Conservation (phyloP, 805 yeast species). For the Wickerhamomyces strasburgensis region DNA sequence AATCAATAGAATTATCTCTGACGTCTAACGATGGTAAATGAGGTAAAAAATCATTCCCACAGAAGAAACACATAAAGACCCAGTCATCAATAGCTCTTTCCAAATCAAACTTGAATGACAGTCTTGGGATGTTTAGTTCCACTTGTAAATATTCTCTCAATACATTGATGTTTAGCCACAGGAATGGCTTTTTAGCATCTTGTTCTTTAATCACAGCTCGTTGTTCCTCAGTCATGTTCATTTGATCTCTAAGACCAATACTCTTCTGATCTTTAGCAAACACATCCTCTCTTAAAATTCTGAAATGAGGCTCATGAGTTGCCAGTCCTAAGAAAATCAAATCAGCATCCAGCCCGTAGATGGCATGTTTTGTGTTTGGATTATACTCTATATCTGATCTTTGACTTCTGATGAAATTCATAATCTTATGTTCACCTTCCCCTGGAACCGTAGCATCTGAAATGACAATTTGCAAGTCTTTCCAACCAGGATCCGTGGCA, state of each 20-base stretch:
- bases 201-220: constrained; percentile 29
- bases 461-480: constrained; percentile 64
- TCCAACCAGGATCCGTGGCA: constrained; percentile 84
- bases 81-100: constrained; percentile 98
- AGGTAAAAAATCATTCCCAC: constrained; percentile 97
- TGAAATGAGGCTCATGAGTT: constrained; percentile 96
- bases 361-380: constrained; percentile 93
- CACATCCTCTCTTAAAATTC: constrained; percentile 92
- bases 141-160: constrained; percentile 82
- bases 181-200: constrained; percentile 66
- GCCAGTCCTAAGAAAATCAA: constrained; percentile 92
- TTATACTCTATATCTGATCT: constrained; percentile 80
- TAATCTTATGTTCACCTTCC: constrained; percentile 97
- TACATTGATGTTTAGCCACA: constrained; percentile 89
- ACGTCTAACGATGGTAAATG: constrained; percentile 93
- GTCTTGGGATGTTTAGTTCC: constrained; percentile 67
- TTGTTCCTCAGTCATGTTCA: constrained; percentile 60
- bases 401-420: constrained; percentile 91
- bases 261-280: constrained; percentile 58
- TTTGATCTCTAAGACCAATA: constrained; percentile 42
- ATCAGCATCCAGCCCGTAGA: constrained; percentile 97
- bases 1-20: constrained; percentile 88
- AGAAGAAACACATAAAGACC: constrained; percentile 98
- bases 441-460: constrained; percentile 98
- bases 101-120: constrained; percentile 73